Evolutionary conservation across 1,284 basidiomycete species (phyloP), one percentile per base, ranked within the genome.

Genomic region (Irpex sp.): DNA sequence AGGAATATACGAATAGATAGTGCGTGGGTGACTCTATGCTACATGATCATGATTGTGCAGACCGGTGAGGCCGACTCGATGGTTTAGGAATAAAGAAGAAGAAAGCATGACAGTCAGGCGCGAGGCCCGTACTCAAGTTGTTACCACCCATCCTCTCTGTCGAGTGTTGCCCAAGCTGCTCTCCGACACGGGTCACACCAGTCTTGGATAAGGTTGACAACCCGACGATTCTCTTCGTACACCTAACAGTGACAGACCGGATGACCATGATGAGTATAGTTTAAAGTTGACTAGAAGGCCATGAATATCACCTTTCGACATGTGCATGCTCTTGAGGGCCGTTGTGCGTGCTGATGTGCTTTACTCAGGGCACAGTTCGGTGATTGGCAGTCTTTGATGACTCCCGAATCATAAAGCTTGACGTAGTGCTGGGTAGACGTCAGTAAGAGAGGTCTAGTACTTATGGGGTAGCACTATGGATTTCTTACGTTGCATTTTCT

Each of bases 341-440:
- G 31, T 57, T 9, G 71, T 68, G 64, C 15, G n/a, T 74, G 72
- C 43, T 65, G 68, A 65, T 75, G 73, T 36, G 69, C 69, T 37
- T 63, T 61, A 65, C 72, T 74, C 26, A 73, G 65, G 37, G 66
- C 71, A 53, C 73, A 75, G 47, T 56, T 64, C 57, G 67, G 67
- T n/a, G 70, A 72, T 57, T 68, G 67, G 65, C 73, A 75, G 62
- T 75, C 73, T 55, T 64, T 69, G 63, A 70, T 69, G 67, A 69
- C 65, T 39, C 73, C 73, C 50, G 71, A 70, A 62, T 75, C 73
- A 67, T 74, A 74, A 31, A 69, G 66, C 65, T 75, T 75, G 51
- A 75, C 70, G 58, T 71, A 75, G 64, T 75, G 73, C 72, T 75
- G 61, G 60, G 26, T 19, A 47, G 53, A 33, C 49, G 37, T 35